These are phyloP conservation scores for Ilyonectria destructans DNA, from an alignment of 2,329 filamentous ascomycete genomes.

Conservation along the genomic window DNA sequence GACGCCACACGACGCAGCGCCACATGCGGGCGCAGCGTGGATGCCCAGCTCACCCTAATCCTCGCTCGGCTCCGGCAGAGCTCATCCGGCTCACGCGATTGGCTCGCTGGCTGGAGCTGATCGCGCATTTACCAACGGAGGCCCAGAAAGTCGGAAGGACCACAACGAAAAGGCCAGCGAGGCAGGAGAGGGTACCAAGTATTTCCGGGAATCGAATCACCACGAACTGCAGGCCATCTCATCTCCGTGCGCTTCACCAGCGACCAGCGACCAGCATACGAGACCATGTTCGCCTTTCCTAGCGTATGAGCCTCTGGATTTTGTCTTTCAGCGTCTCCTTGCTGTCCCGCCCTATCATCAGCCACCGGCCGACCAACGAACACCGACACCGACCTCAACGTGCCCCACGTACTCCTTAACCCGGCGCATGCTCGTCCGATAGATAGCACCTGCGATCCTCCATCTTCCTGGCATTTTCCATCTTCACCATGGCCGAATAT, in stretches of 20 bases:
- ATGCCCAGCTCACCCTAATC: too few relatives aligned
- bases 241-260: conserved; percentile 28
- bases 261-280: conserved; percentile 33
- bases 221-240: conserved; percentile 25
- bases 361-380: conserved; percentile 34
- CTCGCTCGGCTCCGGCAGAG: too few relatives aligned
- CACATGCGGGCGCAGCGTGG: too few relatives aligned
- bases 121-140: too few relatives aligned
- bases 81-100: too few relatives aligned
- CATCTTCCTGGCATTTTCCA: conserved; percentile 32
- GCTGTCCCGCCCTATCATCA: conserved; percentile 21
- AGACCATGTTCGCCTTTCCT: conserved; percentile 43
- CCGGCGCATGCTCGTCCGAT: conserved; percentile 49
- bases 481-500: conserved; percentile 68
- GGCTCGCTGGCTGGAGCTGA: too few relatives aligned
- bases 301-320: conserved; percentile 43
- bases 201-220: conserved; percentile 21
- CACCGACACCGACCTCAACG: conserved; percentile 29
- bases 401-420: conserved; percentile 51
- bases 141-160: conserved; percentile 40
- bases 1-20: too few relatives aligned
- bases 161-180: conserved; percentile 52
- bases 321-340: conserved; percentile 39
- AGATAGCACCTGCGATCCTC: conserved; percentile 41
- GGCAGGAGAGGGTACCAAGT: conserved; percentile 41